Evolutionary conservation across 176 grass and related monocot species (phyloP), one percentile per base, ranked within the genome.

Genomic region (Otatea glauca): DNA sequence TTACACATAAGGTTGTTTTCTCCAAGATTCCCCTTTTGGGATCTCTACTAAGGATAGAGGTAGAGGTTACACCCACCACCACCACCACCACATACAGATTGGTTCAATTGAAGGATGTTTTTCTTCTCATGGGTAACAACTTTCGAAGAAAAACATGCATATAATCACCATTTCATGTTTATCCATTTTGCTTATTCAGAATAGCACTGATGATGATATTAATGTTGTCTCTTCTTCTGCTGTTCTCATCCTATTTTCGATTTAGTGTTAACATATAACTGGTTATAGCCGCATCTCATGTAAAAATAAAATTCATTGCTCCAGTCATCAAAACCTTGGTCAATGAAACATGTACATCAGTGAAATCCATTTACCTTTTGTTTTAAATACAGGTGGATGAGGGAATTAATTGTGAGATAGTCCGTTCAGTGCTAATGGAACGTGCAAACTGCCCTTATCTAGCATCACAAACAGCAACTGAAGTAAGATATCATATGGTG

Each of bases 371-470:
- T 74, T 25, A 6, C 32, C 47, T 81, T 70, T 21, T 1, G 27
- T 89, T 83, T 71, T 80, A 54, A 35, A 37, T 37, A 37, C 81
- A 97, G 95, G 92, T 94, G 42, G 95, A 97, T 65, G 82, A 91
- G 75, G 95, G 95, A 61, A 93, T 91, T 79, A 89, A 87, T 78
- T 84, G 78, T 71, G 95, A 97, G 81, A 90, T 97, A 81, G 90
- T 97, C 6, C 90, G 91, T 75, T 91, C 95, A 10, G 90, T 97
- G 45, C 92, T 97, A 83, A 65, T 88, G 25, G 95, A 94, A 78
- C 90, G 92, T 83, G 89, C 92, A 70, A 93, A 94, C 67, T 97
- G 90, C 43, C 95, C 92, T 75, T 97, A 88, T 77, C 84, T 94
- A 6, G 92, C 92, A 72, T 88, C 90, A 50, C 88, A 90, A 73